These are phyloP conservation scores for Speleostelium caveatum DNA, from an alignment of 78 protist genomes.

Conservation along the genomic window DNA sequence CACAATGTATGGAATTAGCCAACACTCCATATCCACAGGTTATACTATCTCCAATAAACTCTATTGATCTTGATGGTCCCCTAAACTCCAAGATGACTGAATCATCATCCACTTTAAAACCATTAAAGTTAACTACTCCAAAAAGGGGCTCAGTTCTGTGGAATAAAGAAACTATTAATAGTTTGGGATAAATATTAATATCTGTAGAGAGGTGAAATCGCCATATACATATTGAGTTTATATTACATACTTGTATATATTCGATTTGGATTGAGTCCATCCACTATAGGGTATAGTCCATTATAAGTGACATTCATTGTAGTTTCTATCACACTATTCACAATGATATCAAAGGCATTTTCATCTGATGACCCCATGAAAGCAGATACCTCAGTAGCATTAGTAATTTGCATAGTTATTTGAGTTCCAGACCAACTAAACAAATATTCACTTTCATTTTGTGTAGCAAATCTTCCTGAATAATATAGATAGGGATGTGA, in stretches of 20 bases:
- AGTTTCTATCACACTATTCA: background rate
- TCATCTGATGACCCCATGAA: background rate
- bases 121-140: background rate
- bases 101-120: background rate
- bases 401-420: background rate
- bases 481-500: background rate
- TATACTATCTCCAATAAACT: conserved; percentile 77
- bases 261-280: background rate
- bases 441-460: background rate
- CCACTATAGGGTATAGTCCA: background rate
- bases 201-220: background rate
- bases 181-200: background rate
- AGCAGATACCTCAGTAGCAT: background rate
- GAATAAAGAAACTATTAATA: background rate
- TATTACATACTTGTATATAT: background rate
- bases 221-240: background rate
- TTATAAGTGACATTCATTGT: conserved; percentile 1
- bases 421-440: conserved; percentile 12
- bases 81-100: background rate
- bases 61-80: conserved; percentile 28
- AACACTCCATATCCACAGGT: conserved; percentile 69
- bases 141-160: background rate
- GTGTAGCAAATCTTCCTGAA: conserved; percentile 12
- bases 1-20: conserved; percentile 17
- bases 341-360: conserved; percentile 2